Evolutionary conservation across 2,329 filamentous ascomycete genomes (phyloP), one percentile per base, ranked within the genome.

Genomic region (Venturiaceae sp.): DNA sequence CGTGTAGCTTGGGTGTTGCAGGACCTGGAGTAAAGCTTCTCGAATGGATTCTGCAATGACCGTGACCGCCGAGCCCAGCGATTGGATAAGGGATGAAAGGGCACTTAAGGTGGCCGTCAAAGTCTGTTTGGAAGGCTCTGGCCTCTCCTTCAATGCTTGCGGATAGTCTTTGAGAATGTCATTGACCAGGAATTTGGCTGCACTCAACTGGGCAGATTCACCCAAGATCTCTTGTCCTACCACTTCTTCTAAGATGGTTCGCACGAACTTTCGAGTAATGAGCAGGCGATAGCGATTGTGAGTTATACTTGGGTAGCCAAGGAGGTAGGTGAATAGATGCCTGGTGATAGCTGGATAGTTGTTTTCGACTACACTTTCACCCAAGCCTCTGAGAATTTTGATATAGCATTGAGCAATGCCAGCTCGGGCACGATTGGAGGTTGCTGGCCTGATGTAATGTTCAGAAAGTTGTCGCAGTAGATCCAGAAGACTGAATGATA

Each of bases 1-100:
- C 4, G 91, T 94, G 71, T 97, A 97, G 72, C 90, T 96, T 0
- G 92, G 90, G 71, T 99, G 94, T 65, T 95, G 90, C 28, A 97
- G 77, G 5, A 96, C 89, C 69, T 96, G 91, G 39, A 97, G 77
- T 33, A 99, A 76, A 3, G 88, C 88, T 70, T 99, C 94, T 54
- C 92, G 83, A 68, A 90, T 95, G 14, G 80, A 70, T 63, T 99
- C 95, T 7, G 90, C 88, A 64, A 96, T 84, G 57, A 77, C 78
- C 62, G 85, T 88, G 34, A 89, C 82, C 2, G 92, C 92, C 21
- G 92, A 92, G 3, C 92, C 92, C 3, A 99, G 79, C 0, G 83
- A 87, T 41, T 80, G 78, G 61, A 96, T 87, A 34, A 99, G 77
- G 3, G 90, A 87, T 1, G 88, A 83, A 5, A 97, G 75, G 1